A percentile compares a stretch with the other conserved stretches of the same genome.
phyloP scores from a whole-genome alignment of 1,139 yeast species.

The Suhomyces coccinellae region DNA sequence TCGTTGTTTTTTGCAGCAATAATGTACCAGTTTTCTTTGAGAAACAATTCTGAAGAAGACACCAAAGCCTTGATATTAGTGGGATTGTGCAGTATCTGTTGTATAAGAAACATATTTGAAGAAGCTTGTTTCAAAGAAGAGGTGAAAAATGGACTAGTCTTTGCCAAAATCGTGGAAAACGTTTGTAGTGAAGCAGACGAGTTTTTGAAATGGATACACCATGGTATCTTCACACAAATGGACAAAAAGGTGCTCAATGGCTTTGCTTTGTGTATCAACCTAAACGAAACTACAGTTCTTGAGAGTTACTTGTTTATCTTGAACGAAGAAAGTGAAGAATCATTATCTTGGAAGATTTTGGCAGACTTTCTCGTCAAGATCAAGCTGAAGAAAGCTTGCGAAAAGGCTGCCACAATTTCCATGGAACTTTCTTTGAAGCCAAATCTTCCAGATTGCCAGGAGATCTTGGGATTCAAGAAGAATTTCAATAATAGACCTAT shows the following conservation, averaged over 20 bases:
- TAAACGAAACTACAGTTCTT: background rate
- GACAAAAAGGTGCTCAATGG: background rate
- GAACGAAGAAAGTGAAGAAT: background rate
- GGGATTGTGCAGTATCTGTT: background rate
- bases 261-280: background rate
- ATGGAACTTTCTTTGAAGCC: background rate
- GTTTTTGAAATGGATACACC: background rate
- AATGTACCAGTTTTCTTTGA: background rate
- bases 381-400: no score
- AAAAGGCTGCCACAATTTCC: background rate
- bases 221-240: background rate
- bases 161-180: conserved; percentile 10
- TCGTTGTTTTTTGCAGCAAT: background rate
- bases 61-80: background rate
- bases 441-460: background rate
- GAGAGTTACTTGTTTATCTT: background rate
- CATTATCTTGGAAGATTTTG: background rate
- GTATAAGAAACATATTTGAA: conserved; percentile 45
- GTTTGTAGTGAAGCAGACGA: conserved; percentile 36
- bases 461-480: background rate
- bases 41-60: background rate
- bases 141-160: background rate
- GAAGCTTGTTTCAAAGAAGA: conserved; percentile 38
- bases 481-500: background rate
- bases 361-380: background rate